Evolutionary conservation across 371 early-diverging fungal genomes (phyloP).

Genomic region (Blakeslea trispora): DNA sequence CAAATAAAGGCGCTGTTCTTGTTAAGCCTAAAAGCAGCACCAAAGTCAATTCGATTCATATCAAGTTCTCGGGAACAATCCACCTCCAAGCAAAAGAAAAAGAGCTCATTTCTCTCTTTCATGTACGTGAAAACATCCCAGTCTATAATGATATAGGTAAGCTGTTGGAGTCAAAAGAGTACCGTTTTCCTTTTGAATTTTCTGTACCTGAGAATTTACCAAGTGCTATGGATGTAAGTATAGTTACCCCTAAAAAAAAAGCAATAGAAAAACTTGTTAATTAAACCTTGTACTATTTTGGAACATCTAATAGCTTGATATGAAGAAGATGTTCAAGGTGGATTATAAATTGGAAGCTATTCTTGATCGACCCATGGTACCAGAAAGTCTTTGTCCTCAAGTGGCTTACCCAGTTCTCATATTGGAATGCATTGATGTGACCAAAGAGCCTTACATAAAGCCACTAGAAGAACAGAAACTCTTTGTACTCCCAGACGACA

Average conservation of each 20-base stretch:
- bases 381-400: constrained; percentile 40
- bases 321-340: constrained; percentile 5
- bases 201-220: constrained; percentile 44
- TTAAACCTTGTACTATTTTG: no score
- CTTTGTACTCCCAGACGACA: constrained; percentile 9
- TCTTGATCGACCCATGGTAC: constrained; percentile 45
- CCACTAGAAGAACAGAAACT: constrained; percentile 34
- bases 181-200: constrained; percentile 49
- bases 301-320: no score
- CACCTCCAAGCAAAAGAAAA: constrained; percentile 37
- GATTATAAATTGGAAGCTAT: constrained; percentile 42
- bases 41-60: constrained; percentile 36
- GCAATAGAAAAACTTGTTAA: constrained; percentile 31
- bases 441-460: constrained; percentile 23
- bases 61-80: constrained; percentile 44
- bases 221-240: constrained; percentile 47
- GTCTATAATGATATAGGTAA: constrained; percentile 23
- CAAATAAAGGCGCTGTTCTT: constrained; percentile 34
- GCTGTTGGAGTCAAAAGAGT: constrained; percentile 37
- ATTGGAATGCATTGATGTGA: constrained; percentile 44
- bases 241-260: background rate
- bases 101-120: constrained; percentile 35
- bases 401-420: constrained; percentile 40
- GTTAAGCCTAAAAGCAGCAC: constrained; percentile 45
- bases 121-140: constrained; percentile 23